phyloP scores from a whole-genome alignment of 2,329 filamentous ascomycete species.

The Colletotrichum brevisporum region DNA sequence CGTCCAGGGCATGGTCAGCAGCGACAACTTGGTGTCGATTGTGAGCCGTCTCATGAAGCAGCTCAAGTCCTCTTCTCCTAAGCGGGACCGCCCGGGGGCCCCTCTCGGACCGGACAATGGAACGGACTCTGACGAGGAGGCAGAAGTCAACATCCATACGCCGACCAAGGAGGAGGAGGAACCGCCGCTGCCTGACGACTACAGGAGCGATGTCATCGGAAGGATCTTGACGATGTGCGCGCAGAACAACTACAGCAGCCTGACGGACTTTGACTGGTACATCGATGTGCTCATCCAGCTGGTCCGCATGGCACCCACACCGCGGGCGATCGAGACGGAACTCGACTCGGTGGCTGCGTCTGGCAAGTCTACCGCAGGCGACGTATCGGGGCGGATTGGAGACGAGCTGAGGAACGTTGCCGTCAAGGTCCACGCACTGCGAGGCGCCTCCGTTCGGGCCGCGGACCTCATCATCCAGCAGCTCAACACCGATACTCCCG shows the following conservation, averaged over 20 bases:
- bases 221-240: slow-evolving; percentile 92
- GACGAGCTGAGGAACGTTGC: slow-evolving; percentile 90
- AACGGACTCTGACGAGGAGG: slow-evolving; percentile 66
- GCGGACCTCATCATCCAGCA: slow-evolving; percentile 82
- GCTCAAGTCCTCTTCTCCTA: slow-evolving; percentile 75
- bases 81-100: slow-evolving; percentile 61
- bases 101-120: slow-evolving; percentile 59
- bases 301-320: slow-evolving; percentile 76
- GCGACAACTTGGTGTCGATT: slow-evolving; percentile 85
- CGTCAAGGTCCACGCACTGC: slow-evolving; percentile 89
- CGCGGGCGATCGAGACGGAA: slow-evolving; percentile 57
- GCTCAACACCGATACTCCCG: slow-evolving; percentile 64
- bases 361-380: slow-evolving; percentile 51
- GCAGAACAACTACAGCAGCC: slow-evolving; percentile 86
- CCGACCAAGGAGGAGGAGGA: slow-evolving; percentile 55
- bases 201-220: slow-evolving; percentile 84
- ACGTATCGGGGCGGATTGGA: slow-evolving; percentile 81
- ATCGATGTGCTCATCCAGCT: slow-evolving; percentile 91
- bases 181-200: slow-evolving; percentile 85
- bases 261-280: slow-evolving; percentile 97
- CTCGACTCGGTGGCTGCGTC: slow-evolving; percentile 48
- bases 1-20: slow-evolving; percentile 93
- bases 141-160: slow-evolving; percentile 58
- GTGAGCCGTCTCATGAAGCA: slow-evolving; percentile 91
- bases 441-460: slow-evolving; percentile 84